A percentile compares a stretch with the other conserved stretches of the same genome.
Conservation (phyloP, 2,329 filamentous ascomycete species). For the Lasiodiplodia hormozganensis region DNA sequence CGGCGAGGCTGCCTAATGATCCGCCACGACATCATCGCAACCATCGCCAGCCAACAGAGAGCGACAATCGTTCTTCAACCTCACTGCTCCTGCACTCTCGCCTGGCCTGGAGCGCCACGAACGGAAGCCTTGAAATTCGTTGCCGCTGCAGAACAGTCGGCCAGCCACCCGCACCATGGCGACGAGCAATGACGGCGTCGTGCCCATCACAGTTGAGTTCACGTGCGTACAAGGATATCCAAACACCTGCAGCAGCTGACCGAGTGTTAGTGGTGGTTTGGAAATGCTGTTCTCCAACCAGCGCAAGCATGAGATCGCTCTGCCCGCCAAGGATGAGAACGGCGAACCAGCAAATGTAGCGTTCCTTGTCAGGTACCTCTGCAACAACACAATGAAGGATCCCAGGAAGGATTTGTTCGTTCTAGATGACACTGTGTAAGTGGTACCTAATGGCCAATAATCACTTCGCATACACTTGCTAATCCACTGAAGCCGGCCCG, state of each 20-base stretch:
- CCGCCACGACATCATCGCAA: constrained; percentile 18
- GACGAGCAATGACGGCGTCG: constrained; percentile 40
- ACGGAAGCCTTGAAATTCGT: background rate
- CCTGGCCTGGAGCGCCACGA: background rate
- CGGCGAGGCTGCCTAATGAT: constrained; percentile 5
- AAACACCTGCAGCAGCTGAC: constrained; percentile 18
- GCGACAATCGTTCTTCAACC: no score
- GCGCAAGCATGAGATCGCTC: constrained; percentile 71
- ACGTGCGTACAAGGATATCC: constrained; percentile 55
- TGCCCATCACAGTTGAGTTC: constrained; percentile 76
- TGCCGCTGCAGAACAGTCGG: background rate
- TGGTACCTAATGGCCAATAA: constrained; percentile 36
- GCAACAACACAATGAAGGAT: constrained; percentile 84
- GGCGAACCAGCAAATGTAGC: constrained; percentile 72
- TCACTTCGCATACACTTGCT: constrained; percentile 27
- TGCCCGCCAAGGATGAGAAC: constrained; percentile 69
- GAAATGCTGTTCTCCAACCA: constrained; percentile 92
- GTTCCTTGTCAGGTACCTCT: constrained; percentile 80
- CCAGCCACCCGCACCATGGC: constrained; percentile 30
- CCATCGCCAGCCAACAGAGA: background rate
- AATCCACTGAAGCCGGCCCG: constrained; percentile 73
- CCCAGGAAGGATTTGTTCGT: constrained; percentile 87
- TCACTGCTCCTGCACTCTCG: background rate
- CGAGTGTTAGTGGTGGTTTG: constrained; percentile 76
- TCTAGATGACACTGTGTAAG: constrained; percentile 85